Conservation (phyloP, 768 basidiomycete genomes). For the Rubroboletus satanas region DNA sequence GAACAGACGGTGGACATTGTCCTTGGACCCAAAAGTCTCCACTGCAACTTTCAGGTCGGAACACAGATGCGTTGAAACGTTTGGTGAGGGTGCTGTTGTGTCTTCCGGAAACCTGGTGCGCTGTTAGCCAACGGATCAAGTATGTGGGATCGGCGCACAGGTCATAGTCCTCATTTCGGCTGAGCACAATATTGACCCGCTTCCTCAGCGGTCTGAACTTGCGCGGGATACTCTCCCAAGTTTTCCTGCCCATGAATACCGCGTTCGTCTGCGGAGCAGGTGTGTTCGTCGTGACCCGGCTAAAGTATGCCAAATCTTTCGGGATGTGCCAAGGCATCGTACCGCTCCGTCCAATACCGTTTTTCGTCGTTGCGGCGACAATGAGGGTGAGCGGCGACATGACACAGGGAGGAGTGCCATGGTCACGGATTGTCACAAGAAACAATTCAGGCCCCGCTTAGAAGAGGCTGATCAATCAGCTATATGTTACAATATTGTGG, state of each 20-base stretch:
- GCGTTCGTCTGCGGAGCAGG: slow-evolving; percentile 59
- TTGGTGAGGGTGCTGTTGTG: not conserved
- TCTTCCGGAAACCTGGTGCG: slow-evolving; percentile 12
- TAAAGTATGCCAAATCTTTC: slow-evolving; percentile 90
- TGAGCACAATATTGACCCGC: slow-evolving; percentile 76
- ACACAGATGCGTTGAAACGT: slow-evolving; percentile 30
- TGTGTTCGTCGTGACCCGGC: slow-evolving; percentile 64
- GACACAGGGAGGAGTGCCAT: too few species aligned
- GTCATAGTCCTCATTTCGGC: slow-evolving; percentile 53
- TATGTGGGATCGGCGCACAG: slow-evolving; percentile 45
- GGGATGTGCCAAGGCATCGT: slow-evolving; percentile 86
- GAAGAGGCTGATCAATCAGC: too few species aligned
- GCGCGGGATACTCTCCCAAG: slow-evolving; percentile 93
- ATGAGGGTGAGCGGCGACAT: slow-evolving; percentile 83
- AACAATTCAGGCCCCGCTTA: too few species aligned
- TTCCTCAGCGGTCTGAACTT: slow-evolving; percentile 78
- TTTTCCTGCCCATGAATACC: slow-evolving; percentile 93
- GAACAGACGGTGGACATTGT: slow-evolving; percentile 57
- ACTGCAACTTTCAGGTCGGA: slow-evolving; percentile 20
- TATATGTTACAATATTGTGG: not conserved
- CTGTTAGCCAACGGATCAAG: slow-evolving; percentile 5
- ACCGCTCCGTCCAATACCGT: slow-evolving; percentile 81
- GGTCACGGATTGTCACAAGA: not conserved
- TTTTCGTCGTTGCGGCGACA: slow-evolving; percentile 82
- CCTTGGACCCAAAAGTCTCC: slow-evolving; percentile 6